Base-by-base conservation (phyloP, 2,329 filamentous ascomycete genomes). In the Talaromyces sp. region DNA sequence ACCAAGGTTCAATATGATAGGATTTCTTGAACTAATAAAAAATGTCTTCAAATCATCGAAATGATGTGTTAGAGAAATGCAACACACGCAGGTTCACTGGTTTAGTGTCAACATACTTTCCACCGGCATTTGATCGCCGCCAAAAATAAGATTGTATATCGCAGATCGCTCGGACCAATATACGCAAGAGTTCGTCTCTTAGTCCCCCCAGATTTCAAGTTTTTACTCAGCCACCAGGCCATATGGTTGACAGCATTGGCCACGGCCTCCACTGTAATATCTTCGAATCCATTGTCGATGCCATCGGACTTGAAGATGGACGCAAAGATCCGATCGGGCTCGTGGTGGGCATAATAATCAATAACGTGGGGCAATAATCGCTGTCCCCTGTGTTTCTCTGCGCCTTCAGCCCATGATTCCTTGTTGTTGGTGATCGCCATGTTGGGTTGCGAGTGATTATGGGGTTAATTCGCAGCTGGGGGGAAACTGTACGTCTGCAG, bases 301-400 rank as follows among this genome's bases (percentile, higher is more conserved):
- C 42, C 48, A 16, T 52, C 55, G 3, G 55, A 52, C 19, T 30
- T 49, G 6, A 42, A 43, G 19, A 57, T 52, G 22, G 55, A 40
- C 2, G 55, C 55, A 27, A 51, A 57, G 1, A 55, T 37, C n/a
- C 55, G 55, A 47, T 49, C 44, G 9, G 55, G 52, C 9, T 57
- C 52, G 43, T 55, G 51, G n/a, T 55, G 52, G 39, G 52, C 51
- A 49, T 47, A 55, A 52, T 55, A 55, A 40, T 57, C 55, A 30
- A 57, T 46, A 37, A 57, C 39, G 39, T 57, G 55, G 46, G 55
- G 55, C 13, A 57, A 32, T n/a, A 57, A 42, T 22, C 55, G 55
- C 17, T 45, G 45, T 8, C 55, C 55, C 27, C 55, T 51, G 33
- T 52, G 30, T 52, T 52, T 20, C 20, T 57, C 55, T 17, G 51